phyloP scores from a whole-genome alignment of 139 green algal genomes.

The Diplosphaera chodatii region DNA sequence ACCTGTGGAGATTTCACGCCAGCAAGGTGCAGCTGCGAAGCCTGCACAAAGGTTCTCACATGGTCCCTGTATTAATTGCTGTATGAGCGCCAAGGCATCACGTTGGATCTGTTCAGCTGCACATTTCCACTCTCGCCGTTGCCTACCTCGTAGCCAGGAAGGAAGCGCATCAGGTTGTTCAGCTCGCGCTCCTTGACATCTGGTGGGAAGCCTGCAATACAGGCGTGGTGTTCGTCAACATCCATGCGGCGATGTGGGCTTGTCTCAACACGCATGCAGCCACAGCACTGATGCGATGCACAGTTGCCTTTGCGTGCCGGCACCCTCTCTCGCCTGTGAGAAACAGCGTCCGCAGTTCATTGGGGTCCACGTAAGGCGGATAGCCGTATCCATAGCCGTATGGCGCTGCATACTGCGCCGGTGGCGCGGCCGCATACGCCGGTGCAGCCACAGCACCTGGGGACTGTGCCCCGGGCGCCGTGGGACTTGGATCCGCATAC shows the following conservation, averaged over 20 bases:
- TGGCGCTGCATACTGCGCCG: background rate
- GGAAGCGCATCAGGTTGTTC: slow-evolving; percentile 89
- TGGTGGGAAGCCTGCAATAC: slow-evolving; percentile 70
- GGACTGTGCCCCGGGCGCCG: too few relatives aligned
- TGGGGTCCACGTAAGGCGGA: slow-evolving; percentile 17
- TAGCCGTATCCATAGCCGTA: background rate
- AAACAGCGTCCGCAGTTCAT: slow-evolving; percentile 84
- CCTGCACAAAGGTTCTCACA: slow-evolving; percentile 29
- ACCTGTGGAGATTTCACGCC: slow-evolving; percentile 40
- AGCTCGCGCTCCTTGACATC: slow-evolving; percentile 90
- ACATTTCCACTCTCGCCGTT: too few relatives aligned
- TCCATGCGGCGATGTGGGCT: too few relatives aligned
- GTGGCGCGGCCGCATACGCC: slow-evolving; percentile 1
- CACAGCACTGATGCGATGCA: too few relatives aligned
- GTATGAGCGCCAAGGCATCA: too few relatives aligned
- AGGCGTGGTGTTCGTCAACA: too few relatives aligned
- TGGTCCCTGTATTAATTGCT: too few relatives aligned
- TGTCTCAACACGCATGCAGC: too few relatives aligned
- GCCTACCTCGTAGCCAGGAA: slow-evolving; percentile 87
- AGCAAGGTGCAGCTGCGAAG: slow-evolving; percentile 66
- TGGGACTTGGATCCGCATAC: background rate
- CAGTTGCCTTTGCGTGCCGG: too few relatives aligned
- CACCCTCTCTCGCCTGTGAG: slow-evolving; percentile 45
- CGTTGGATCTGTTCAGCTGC: too few relatives aligned
- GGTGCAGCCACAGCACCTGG: background rate